Conservation (phyloP, 345 rosid genomes). For the Populus tremula region DNA sequence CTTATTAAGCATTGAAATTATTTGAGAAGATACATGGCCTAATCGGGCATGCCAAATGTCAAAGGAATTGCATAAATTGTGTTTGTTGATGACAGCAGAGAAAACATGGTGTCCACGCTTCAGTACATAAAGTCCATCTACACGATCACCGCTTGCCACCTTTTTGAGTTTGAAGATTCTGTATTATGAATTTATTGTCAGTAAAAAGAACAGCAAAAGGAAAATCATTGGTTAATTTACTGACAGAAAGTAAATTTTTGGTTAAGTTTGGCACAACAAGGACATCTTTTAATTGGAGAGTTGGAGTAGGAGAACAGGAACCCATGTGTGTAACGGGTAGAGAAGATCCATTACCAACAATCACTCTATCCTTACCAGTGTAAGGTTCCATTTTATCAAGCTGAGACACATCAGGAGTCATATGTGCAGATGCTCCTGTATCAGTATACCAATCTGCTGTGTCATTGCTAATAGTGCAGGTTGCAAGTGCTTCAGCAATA, state of each 20-base stretch:
- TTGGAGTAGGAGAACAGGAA: background rate
- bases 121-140: too few relatives aligned
- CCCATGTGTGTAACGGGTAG: slow-evolving; percentile 6
- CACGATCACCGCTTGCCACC: too few relatives aligned
- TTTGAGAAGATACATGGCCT: too few relatives aligned
- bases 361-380: slow-evolving; percentile 7
- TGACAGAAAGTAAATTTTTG: background rate
- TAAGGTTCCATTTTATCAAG: background rate
- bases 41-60: too few relatives aligned
- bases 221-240: too few relatives aligned
- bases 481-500: background rate
- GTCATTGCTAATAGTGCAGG: rapidly evolving
- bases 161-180: background rate
- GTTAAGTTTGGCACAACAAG: slow-evolving; percentile 5
- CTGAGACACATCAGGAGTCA: background rate
- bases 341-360: slow-evolving; percentile 11
- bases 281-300: background rate
- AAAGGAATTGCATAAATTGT: too few relatives aligned
- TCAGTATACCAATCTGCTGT: background rate
- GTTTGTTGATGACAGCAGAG: too few relatives aligned
- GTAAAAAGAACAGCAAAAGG: background rate
- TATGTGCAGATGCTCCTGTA: background rate
- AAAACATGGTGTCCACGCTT: too few relatives aligned
- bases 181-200: background rate
- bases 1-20: too few relatives aligned